These are phyloP conservation scores for Zoysia matrella DNA, from an alignment of 202 grass and related monocot genomes.

Conservation along the genomic window DNA sequence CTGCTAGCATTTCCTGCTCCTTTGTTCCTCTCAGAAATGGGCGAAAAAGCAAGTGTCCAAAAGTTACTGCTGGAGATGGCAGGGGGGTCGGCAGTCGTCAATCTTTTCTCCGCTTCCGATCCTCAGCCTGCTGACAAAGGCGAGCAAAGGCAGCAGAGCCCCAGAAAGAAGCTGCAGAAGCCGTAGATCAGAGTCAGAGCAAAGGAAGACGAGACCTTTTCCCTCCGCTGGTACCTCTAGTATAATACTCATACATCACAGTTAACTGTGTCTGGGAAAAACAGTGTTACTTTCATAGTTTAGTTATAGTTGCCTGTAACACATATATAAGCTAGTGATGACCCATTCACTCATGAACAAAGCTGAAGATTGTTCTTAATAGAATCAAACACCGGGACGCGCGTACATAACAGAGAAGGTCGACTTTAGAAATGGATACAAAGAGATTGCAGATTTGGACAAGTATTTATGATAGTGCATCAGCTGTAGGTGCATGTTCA, in stretches of 20 bases:
- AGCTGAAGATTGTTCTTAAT: conserved; percentile 28
- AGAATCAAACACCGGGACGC: conserved; percentile 18
- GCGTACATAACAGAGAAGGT: not conserved
- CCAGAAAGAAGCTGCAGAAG: conserved; percentile 31
- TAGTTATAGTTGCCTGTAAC: not conserved
- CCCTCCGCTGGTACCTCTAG: not conserved
- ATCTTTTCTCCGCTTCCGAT: conserved; percentile 35
- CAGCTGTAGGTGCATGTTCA: conserved; percentile 51
- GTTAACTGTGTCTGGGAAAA: not conserved
- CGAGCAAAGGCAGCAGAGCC: conserved; percentile 41
- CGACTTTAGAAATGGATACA: not conserved
- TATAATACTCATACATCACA: conserved; percentile 15
- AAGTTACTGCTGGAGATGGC: conserved; percentile 44
- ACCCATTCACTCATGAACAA: conserved; percentile 17
- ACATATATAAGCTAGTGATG: not conserved
- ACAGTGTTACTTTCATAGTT: not conserved
- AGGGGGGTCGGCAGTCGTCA: conserved; percentile 20
- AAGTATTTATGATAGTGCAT: conserved; percentile 56
- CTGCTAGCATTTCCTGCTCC: not conserved
- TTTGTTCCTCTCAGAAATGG: conserved; percentile 40
- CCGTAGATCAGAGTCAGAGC: conserved; percentile 29
- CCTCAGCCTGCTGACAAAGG: conserved; percentile 49
- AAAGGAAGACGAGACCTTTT: conserved; percentile 49
- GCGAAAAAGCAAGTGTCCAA: conserved; percentile 32
- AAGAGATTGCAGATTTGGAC: conserved; percentile 24